A percentile compares a stretch with the other conserved stretches of the same genome.
Evolutionary conservation across 2,329 filamentous ascomycete genomes (phyloP).

Genomic region (Thyridium curvatum): DNA sequence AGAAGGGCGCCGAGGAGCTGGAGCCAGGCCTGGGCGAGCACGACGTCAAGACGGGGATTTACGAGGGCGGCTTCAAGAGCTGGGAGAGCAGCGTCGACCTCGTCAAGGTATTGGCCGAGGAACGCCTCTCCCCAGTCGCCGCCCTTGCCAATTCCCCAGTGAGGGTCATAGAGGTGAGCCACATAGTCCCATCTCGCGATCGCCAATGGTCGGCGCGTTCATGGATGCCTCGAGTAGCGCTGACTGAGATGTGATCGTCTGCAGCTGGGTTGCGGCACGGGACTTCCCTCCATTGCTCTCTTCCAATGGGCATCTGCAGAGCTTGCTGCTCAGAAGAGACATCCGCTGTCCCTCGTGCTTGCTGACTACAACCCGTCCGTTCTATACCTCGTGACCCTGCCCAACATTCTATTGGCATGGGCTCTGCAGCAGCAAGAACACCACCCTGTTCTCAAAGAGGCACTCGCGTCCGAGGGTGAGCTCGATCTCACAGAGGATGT

Average conservation of each 20-base stretch:
- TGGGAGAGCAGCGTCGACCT: conserved; percentile 84
- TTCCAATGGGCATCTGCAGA: conserved; percentile 50
- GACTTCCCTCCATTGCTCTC: conserved; percentile 64
- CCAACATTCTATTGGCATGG: conserved; percentile 72
- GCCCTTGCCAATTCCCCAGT: conserved; percentile 24
- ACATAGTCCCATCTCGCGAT: too few species aligned
- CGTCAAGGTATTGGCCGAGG: conserved; percentile 56
- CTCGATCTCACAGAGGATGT: conserved; percentile 57
- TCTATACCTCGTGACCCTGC: conserved; percentile 70
- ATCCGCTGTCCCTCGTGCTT: conserved; percentile 53
- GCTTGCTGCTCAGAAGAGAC: conserved; percentile 16
- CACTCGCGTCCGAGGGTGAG: conserved; percentile 49
- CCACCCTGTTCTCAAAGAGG: conserved; percentile 31
- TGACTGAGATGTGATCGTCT: conserved; percentile 7
- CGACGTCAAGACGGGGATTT: conserved; percentile 75
- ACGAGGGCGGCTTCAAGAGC: conserved; percentile 84
- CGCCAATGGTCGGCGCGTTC: too few species aligned
- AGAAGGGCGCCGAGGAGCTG: conserved; percentile 25
- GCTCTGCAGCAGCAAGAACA: conserved; percentile 36
- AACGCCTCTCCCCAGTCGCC: conserved; percentile 24
- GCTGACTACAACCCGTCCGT: conserved; percentile 79
- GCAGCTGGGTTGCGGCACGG: conserved; percentile 73
- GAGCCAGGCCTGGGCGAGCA: conserved; percentile 54
- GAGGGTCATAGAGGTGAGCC: conserved; percentile 50
- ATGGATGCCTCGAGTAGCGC: conserved; percentile 7